Conservation (phyloP, 768 basidiomycete genomes). For the Trametes cingulata region DNA sequence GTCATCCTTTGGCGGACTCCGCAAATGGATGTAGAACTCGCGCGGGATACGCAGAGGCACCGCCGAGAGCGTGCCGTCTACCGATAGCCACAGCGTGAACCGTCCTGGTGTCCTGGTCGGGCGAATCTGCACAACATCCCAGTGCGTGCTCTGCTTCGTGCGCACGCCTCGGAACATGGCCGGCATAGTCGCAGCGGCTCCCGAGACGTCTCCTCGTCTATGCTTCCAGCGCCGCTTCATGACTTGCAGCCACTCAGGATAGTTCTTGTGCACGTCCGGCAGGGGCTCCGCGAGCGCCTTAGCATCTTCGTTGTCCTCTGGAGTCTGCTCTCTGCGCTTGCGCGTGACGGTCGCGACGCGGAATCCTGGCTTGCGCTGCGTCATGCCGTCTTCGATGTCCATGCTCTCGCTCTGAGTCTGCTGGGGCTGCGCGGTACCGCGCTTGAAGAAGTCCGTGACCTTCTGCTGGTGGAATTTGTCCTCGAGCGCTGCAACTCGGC, state of each 20-base stretch:
- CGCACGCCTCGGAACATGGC: slow-evolving; percentile 72
- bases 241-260: slow-evolving; percentile 74
- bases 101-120: slow-evolving; percentile 76
- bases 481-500: slow-evolving; percentile 82
- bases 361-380: slow-evolving; percentile 29
- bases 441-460: slow-evolving; percentile 89
- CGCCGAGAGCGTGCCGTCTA: slow-evolving; percentile 75
- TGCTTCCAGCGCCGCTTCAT: slow-evolving; percentile 80
- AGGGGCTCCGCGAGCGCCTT: slow-evolving; percentile 36
- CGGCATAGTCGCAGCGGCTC: slow-evolving; percentile 49
- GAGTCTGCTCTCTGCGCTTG: slow-evolving; percentile 46
- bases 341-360: slow-evolving; percentile 58
- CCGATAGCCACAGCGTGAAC: slow-evolving; percentile 85
- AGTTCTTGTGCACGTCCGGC: slow-evolving; percentile 68
- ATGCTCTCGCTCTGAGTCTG: slow-evolving; percentile 56
- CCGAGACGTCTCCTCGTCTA: slow-evolving; percentile 49
- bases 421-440: slow-evolving; percentile 35
- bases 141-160: slow-evolving; percentile 57
- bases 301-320: slow-evolving; percentile 40
- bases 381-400: slow-evolving; percentile 31
- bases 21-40: slow-evolving; percentile 91
- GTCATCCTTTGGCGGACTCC: slow-evolving; percentile 62
- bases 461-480: slow-evolving; percentile 99
- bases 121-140: slow-evolving; percentile 94
- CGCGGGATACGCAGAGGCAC: slow-evolving; percentile 85